Evolutionary conservation across 805 yeast species (phyloP).

Genomic region (Wickerhamomyces chaumierensis): DNA sequence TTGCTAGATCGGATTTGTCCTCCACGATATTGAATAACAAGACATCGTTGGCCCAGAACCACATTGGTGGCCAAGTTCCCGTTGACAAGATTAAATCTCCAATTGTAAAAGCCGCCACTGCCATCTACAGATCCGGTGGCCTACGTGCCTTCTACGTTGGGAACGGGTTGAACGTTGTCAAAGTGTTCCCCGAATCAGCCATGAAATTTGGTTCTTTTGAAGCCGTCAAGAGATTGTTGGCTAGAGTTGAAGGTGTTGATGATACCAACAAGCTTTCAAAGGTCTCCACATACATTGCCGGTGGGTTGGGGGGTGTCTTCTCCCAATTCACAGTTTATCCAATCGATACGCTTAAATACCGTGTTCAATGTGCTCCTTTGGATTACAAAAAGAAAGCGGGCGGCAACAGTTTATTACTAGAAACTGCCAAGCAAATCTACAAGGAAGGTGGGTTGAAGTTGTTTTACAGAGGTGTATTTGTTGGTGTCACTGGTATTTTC

Average conservation of each 20-base stretch:
- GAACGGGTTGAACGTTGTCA: conserved; percentile 84
- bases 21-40: conserved; percentile 57
- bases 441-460: conserved; percentile 64
- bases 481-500: conserved; percentile 92
- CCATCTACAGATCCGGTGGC: conserved; percentile 85
- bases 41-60: conserved; percentile 31
- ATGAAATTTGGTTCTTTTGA: conserved; percentile 96
- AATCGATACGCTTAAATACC: conserved; percentile 84
- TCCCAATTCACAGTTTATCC: conserved; percentile 93
- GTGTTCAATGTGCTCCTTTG: conserved; percentile 85
- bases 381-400: conserved; percentile 35
- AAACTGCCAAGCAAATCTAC: conserved; percentile 71
- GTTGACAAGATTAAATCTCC: conserved; percentile 53
- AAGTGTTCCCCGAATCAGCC: conserved; percentile 94
- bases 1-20: conserved; percentile 78
- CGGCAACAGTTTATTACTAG: conserved; percentile 49
- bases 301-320: conserved; percentile 93
- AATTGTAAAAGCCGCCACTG: conserved; percentile 64
- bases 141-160: conserved; percentile 84
- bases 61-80: conserved; percentile 23
- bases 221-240: conserved; percentile 64
- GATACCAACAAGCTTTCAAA: conserved; percentile 64
- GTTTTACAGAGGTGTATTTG: conserved; percentile 80
- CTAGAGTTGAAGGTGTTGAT: conserved; percentile 62
- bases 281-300: conserved; percentile 76